Percentiles rank a stretch among this genome's conserved stretches.
Conservation (phyloP, 2,329 filamentous ascomycete species). For the Phialophora chinensis region DNA sequence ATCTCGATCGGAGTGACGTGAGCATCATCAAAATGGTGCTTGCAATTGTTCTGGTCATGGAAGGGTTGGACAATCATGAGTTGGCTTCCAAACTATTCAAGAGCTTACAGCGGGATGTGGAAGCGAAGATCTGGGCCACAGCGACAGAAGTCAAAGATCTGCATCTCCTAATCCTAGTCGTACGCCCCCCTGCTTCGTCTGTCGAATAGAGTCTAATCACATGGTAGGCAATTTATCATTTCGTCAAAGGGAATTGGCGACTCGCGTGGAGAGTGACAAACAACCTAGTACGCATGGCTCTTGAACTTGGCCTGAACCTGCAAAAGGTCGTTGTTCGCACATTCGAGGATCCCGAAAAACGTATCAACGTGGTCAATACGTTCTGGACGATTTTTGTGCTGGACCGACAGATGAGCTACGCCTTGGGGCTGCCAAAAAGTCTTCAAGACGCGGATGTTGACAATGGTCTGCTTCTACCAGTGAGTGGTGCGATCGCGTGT, state of each 20-base stretch:
- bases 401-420: conserved; percentile 11
- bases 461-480: conserved; percentile 5
- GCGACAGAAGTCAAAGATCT: conserved; percentile 10
- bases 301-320: conserved; percentile 11
- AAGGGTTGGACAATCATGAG: background rate
- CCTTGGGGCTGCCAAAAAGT: conserved; percentile 3
- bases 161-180: conserved; percentile 11
- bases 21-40: conserved; percentile 9
- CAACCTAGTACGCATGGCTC: conserved; percentile 9
- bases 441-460: conserved; percentile 9
- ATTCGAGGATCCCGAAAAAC: conserved; percentile 3
- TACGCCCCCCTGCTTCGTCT: background rate
- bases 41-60: conserved; percentile 9
- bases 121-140: conserved; percentile 10
- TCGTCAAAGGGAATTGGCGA: conserved; percentile 9
- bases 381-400: conserved; percentile 10
- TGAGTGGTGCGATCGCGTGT: background rate
- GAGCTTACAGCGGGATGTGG: conserved; percentile 8
- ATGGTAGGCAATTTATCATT: conserved; percentile 2
- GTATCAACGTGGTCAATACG: conserved; percentile 9
- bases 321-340: conserved; percentile 7
- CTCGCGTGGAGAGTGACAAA: conserved; percentile 11
- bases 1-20: conserved; percentile 1
- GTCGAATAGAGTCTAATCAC: background rate
- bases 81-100: conserved; percentile 11